A percentile compares a stretch with the other conserved stretches of the same genome.
Evolutionary conservation across 805 yeast genomes (phyloP).

Genomic region (Pichia scutulata): DNA sequence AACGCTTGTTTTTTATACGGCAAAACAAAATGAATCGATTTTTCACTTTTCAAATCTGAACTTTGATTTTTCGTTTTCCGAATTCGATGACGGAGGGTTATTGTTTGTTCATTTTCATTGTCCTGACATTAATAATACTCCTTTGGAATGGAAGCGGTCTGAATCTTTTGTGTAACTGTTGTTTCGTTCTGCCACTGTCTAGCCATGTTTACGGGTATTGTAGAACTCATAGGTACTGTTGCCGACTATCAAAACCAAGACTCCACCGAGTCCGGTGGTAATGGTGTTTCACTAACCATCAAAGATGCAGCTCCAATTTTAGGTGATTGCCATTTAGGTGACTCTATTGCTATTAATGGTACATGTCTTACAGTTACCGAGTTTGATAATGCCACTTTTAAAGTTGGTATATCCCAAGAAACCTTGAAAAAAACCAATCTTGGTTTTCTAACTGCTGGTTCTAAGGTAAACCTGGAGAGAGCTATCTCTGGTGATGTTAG

Average conservation of each 20-base stretch:
- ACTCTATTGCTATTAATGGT: conserved; percentile 87
- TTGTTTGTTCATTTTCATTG: no score
- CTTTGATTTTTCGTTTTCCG: no score
- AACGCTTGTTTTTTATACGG: no score
- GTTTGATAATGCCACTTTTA: conserved; percentile 53
- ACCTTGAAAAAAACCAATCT: conserved; percentile 77
- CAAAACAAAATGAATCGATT: no score
- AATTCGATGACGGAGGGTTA: no score
- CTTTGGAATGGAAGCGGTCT: no score
- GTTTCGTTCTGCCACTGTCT: background rate
- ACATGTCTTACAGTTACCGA: conserved; percentile 89
- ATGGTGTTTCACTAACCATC: conserved; percentile 67
- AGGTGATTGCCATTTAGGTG: conserved; percentile 84
- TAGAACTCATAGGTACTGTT: conserved; percentile 71
- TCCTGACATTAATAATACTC: no score
- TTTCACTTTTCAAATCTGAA: no score
- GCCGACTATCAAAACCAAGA: conserved; percentile 41
- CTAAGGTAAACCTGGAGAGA: conserved; percentile 79
- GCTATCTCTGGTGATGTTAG: conserved; percentile 78
- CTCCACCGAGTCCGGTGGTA: conserved; percentile 48
- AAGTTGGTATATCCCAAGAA: conserved; percentile 90
- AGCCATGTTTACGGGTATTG: conserved; percentile 88
- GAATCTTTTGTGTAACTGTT: no score
- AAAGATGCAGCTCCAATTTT: conserved; percentile 55
- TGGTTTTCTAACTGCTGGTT: conserved; percentile 49